phyloP scores from a whole-genome alignment of 78 protist genomes.

The Paratrimastix pyriformis region DNA sequence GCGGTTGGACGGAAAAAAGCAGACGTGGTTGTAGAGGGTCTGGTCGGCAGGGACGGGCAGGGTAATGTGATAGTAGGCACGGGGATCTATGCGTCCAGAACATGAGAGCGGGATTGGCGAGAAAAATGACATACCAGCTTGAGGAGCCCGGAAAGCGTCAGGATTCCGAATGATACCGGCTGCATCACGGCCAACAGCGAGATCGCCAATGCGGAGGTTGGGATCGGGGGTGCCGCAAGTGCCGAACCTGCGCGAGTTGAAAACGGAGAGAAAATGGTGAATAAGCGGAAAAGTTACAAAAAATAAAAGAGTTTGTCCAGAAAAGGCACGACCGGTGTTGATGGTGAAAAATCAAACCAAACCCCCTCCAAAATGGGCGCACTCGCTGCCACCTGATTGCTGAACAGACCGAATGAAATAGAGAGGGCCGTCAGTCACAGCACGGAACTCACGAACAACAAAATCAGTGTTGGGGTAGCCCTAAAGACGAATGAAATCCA shows the following conservation, averaged over 20 bases:
- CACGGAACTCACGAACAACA: background rate
- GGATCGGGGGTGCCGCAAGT: conserved; percentile 1
- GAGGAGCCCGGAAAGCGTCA: conserved; percentile 13
- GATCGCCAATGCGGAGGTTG: conserved; percentile 2
- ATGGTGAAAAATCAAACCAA: too few species aligned
- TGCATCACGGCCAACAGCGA: background rate
- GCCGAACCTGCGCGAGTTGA: too few species aligned
- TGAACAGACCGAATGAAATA: too few species aligned
- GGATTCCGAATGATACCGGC: background rate
- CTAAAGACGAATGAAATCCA: too few species aligned
- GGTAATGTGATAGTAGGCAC: background rate
- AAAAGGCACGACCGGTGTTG: background rate
- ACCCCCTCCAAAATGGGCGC: too few species aligned
- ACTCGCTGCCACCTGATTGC: too few species aligned
- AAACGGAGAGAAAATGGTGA: too few species aligned
- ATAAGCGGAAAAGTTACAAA: too few species aligned
- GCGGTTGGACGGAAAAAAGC: background rate
- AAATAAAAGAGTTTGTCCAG: too few species aligned
- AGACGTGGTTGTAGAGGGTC: background rate
- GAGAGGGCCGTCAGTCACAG: background rate
- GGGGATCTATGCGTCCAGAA: too few species aligned
- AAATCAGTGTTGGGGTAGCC: conserved; percentile 10
- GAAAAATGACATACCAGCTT: too few species aligned
- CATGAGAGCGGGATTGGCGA: too few species aligned
- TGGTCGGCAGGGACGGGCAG: conserved; percentile 8